Evolutionary conservation across 495 filamentous ascomycete species (phyloP), one percentile per base, ranked within the genome.

Genomic region (Aspergillus conjunctus): DNA sequence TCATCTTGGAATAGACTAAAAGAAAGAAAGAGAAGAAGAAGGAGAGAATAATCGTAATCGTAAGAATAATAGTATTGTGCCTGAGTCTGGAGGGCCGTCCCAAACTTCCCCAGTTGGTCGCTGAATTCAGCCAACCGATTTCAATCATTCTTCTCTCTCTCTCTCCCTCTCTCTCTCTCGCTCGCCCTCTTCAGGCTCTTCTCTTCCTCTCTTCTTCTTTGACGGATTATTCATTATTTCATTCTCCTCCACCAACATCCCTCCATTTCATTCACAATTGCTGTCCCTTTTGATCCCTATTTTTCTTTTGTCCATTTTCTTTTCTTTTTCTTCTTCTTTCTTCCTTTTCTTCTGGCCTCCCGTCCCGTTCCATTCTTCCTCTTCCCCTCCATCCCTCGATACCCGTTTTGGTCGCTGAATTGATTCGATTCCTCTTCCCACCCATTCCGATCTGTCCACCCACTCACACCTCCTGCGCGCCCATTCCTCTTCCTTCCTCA

Each of bases 401-500:
- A 64, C 57, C 62, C 55, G 41, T 51, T 67, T 64, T 66, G 54
- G 48, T 63, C 48, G 52, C 54, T 54, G 48, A 66, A 56, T 60
- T 60, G 61, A 66, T 61, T 61, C 57, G 61, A 66, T 61, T 61
- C 57, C 51, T 64, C 54, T 63, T 67, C 62, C 62, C 64, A 55
- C 61, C 63, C 62, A 67, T 67, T 65, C 65, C 67, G 45, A 60
- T 54, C 41, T 66, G 54, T 58, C 59, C 71, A 69, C 72, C 68
- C 71, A 26, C 26, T 26, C n/a, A 73, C 71, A 71, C 68, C 67
- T 45, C 56, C 66, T 61, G 50, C 51, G 66, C 68, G 68, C 65
- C 66, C 70, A 75, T 74, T 72, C 75, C 69, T 69, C 44, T 62
- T 51, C 56, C 64, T 46, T 57, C 54, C 49, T 39, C 46, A 77